Conservation (phyloP, 768 basidiomycete genomes). For the Tylopilus subfusipes region DNA sequence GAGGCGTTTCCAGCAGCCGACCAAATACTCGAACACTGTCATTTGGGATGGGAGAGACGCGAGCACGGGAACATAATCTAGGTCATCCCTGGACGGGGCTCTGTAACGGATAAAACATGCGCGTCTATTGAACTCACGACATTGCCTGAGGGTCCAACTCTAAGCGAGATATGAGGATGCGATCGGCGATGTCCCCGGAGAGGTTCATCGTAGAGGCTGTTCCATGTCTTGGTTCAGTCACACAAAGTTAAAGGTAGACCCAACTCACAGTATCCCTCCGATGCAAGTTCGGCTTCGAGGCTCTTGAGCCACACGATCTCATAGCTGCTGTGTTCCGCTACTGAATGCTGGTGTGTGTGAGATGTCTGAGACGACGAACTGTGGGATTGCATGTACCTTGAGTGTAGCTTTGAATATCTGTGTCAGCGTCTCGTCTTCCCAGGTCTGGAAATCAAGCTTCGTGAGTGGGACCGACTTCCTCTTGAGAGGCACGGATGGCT, state of each 20-base stretch:
- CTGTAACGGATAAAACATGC: not conserved
- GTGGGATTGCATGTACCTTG: slow-evolving; percentile 47
- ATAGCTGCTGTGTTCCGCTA: slow-evolving; percentile 59
- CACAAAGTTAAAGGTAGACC: not conserved
- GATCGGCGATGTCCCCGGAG: slow-evolving; percentile 62
- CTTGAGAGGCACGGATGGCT: slow-evolving; percentile 37
- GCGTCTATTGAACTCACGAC: slow-evolving; percentile 47
- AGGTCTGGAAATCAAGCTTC: slow-evolving; percentile 54
- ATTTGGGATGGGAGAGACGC: slow-evolving; percentile 74
- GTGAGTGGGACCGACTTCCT: slow-evolving; percentile 41
- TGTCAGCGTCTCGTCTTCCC: slow-evolving; percentile 73
- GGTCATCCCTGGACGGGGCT: slow-evolving; percentile 51
- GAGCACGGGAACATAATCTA: slow-evolving; percentile 69
- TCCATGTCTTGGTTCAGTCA: slow-evolving; percentile 6
- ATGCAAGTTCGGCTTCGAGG: slow-evolving; percentile 61
- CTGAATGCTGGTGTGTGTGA: slow-evolving; percentile 43
- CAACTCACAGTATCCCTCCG: slow-evolving; percentile 49
- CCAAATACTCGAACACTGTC: slow-evolving; percentile 86
- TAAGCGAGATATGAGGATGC: slow-evolving; percentile 78
- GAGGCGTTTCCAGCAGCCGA: slow-evolving; percentile 89
- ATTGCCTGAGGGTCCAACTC: slow-evolving; percentile 72
- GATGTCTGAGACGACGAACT: not conserved
- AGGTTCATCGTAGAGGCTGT: slow-evolving; percentile 41
- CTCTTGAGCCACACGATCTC: slow-evolving; percentile 81
- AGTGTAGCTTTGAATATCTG: slow-evolving; percentile 76